A percentile compares a stretch with the other conserved stretches of the same genome.
These are phyloP conservation scores for Graphilbum fragrans DNA, from an alignment of 2,329 filamentous ascomycete species.

Conservation along the genomic window DNA sequence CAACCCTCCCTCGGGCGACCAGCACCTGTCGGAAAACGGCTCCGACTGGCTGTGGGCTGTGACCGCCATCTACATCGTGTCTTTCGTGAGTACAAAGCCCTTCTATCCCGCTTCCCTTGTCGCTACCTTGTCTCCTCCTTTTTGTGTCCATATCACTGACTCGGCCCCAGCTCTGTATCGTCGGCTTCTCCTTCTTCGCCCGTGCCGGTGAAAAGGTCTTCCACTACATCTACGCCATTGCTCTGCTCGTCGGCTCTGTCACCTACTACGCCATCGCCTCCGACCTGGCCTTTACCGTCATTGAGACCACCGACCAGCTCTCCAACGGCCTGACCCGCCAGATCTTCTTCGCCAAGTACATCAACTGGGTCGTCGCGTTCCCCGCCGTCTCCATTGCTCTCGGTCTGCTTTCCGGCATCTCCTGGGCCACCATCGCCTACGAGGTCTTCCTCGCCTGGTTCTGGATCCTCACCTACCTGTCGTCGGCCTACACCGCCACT, in stretches of 20 bases:
- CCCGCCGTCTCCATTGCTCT: constrained; percentile 31
- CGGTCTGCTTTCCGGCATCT: constrained; percentile 34
- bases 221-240: constrained; percentile 41
- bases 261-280: constrained; percentile 40
- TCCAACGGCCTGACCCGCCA: constrained; percentile 24
- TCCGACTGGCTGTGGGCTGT: constrained; percentile 45
- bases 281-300: constrained; percentile 32
- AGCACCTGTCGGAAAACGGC: constrained; percentile 28
- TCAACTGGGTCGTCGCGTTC: constrained; percentile 41
- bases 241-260: constrained; percentile 34
- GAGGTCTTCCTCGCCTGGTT: constrained; percentile 36
- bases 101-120: too few species aligned
- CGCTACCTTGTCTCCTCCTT: too few species aligned
- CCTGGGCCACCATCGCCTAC: constrained; percentile 43
- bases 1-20: constrained; percentile 30
- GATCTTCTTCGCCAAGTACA: constrained; percentile 43
- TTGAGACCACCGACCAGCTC: constrained; percentile 20
- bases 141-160: constrained; percentile 7
- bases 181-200: constrained; percentile 27
- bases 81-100: constrained; percentile 31
- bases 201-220: constrained; percentile 38
- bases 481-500: constrained; percentile 31
- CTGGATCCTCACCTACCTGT: constrained; percentile 39
- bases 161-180: constrained; percentile 25
- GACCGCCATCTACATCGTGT: constrained; percentile 33